Evolutionary conservation across 1,284 basidiomycete species (phyloP).

Genomic region (Sutorius eximius): DNA sequence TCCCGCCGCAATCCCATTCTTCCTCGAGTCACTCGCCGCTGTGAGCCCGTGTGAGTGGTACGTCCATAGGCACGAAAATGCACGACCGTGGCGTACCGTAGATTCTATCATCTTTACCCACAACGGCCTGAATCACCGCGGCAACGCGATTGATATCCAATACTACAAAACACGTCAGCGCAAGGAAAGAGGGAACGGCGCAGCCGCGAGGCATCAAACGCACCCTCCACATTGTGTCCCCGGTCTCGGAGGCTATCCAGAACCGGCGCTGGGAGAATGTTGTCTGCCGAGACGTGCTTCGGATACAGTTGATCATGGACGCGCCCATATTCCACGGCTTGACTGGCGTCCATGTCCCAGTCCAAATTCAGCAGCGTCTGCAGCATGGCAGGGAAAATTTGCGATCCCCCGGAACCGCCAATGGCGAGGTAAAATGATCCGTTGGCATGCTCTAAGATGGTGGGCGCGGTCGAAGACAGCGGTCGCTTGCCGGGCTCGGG

Average conservation of each 20-base stretch:
- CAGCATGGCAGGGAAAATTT: slow-evolving; percentile 80
- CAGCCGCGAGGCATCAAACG: background rate
- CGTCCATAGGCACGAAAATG: background rate
- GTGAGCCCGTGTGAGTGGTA: slow-evolving; percentile 9
- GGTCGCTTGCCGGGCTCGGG: slow-evolving; percentile 86
- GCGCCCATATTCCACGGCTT: slow-evolving; percentile 84
- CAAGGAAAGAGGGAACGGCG: background rate
- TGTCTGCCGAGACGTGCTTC: slow-evolving; percentile 60
- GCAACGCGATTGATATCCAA: slow-evolving; percentile 59
- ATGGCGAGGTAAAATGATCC: slow-evolving; percentile 72
- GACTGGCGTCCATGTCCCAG: slow-evolving; percentile 77
- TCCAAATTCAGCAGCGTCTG: slow-evolving; percentile 83
- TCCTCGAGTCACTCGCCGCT: slow-evolving; percentile 84
- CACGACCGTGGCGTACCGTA: slow-evolving; percentile 49
- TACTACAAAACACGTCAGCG: slow-evolving; percentile 26
- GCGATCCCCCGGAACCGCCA: slow-evolving; percentile 86
- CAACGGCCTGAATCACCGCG: slow-evolving; percentile 73
- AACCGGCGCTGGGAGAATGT: slow-evolving; percentile 53
- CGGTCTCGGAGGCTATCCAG: slow-evolving; percentile 55
- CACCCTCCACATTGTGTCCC: slow-evolving; percentile 76
- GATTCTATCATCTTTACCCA: slow-evolving; percentile 52
- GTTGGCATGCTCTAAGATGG: slow-evolving; percentile 74
- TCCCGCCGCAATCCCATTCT: slow-evolving; percentile 80
- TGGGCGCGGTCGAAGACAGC: slow-evolving; percentile 80
- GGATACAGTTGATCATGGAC: slow-evolving; percentile 93